Evolutionary conservation across 179 eudicot species (phyloP).

Genomic region (Monotropa hypopitys): DNA sequence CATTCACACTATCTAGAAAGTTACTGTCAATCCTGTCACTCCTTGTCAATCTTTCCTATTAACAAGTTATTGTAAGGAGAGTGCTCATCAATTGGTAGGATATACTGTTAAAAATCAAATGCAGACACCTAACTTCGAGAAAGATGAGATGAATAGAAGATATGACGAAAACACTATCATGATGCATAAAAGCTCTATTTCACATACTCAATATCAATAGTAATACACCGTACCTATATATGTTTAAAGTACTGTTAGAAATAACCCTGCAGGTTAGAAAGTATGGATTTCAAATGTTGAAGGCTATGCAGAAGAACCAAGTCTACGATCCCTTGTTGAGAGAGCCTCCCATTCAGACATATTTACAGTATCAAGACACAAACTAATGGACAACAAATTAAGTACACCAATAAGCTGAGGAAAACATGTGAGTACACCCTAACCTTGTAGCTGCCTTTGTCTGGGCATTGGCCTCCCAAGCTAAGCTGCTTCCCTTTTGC

Average conservation of each 20-base stretch:
- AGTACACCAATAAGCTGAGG: not conserved
- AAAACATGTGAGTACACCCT: conserved; percentile 1
- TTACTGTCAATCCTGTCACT: not conserved
- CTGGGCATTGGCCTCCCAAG: conserved; percentile 24
- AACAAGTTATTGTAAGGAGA: not conserved
- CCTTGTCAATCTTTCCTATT: not conserved
- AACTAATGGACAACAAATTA: not conserved
- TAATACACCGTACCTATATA: not conserved
- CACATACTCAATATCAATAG: not conserved
- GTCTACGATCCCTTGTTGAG: not conserved
- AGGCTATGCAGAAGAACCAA: not conserved
- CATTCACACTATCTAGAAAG: not conserved
- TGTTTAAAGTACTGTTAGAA: not conserved
- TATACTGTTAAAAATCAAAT: not conserved
- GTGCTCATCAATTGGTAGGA: not conserved
- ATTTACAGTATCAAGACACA: not conserved
- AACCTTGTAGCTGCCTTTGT: conserved; percentile 33
- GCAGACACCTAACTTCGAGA: not conserved
- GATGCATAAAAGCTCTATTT: not conserved
- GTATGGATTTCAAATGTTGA: not conserved
- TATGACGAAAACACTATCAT: not conserved
- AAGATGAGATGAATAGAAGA: not conserved
- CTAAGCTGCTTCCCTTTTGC: conserved; percentile 16
- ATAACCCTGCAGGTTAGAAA: not conserved
- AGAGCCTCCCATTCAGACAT: not conserved